A percentile compares a stretch with the other conserved stretches of the same genome.
Evolutionary conservation across 2,329 filamentous ascomycete species (phyloP).

Genomic region (Amphichorda felina): DNA sequence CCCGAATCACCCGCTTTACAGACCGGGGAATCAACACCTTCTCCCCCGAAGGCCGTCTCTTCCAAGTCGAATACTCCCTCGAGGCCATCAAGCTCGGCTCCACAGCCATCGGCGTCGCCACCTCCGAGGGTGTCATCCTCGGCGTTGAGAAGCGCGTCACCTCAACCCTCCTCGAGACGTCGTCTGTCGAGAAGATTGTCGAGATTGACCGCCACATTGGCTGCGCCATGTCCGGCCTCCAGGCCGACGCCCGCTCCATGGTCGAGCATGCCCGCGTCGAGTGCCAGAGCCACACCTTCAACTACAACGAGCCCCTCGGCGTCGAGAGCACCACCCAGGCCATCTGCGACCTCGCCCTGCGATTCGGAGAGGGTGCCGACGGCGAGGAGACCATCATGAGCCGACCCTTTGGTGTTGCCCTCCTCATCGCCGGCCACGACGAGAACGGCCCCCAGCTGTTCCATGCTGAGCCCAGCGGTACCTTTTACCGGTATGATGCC

Average conservation of each 20-base stretch:
- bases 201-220: constrained; percentile 98
- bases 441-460: constrained; percentile 96
- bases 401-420: constrained; percentile 88
- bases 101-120: constrained; percentile 96
- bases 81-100: constrained; percentile 99
- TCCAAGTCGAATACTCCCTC: constrained; percentile 99
- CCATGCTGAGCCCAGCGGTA: constrained; percentile 94
- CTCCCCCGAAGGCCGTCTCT: constrained; percentile 97
- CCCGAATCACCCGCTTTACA: constrained; percentile 31
- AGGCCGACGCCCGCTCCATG: constrained; percentile 96
- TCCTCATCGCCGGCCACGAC: constrained; percentile 93
- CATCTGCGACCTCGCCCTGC: constrained; percentile 91
- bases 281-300: constrained; percentile 92
- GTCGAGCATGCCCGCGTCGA: constrained; percentile 97
- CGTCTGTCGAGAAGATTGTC: constrained; percentile 98
- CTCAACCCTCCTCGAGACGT: constrained; percentile 91
- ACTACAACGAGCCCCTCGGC: constrained; percentile 90
- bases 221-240: constrained; percentile 95
- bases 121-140: constrained; percentile 86
- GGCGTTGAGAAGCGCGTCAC: constrained; percentile 99
- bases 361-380: constrained; percentile 94
- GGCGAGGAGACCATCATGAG: constrained; percentile 99
- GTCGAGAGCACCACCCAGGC: constrained; percentile 98
- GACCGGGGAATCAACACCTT: constrained; percentile 99
- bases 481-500: constrained; percentile 97